These are phyloP conservation scores for Inosperma sp. DNA, from an alignment of 768 basidiomycete genomes.

Conservation along the genomic window DNA sequence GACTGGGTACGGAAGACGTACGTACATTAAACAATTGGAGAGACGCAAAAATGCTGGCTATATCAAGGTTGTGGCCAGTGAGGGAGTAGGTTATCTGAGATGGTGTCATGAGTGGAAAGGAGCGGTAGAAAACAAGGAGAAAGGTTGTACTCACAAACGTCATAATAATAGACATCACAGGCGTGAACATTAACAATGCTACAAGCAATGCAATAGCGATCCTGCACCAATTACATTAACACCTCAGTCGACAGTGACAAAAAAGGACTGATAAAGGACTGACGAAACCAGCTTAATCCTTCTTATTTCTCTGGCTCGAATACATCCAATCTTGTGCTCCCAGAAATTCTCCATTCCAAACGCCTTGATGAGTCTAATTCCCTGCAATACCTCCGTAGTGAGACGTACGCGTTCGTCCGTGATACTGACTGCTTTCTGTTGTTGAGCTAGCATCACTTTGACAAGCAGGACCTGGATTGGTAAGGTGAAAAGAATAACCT, in stretches of 20 bases:
- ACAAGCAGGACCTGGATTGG: slow-evolving; percentile 56
- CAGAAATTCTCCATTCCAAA: slow-evolving; percentile 60
- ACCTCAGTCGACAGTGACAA: background rate
- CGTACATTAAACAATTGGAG: slow-evolving; percentile 57
- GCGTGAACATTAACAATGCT: slow-evolving; percentile 46
- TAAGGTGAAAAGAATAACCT: slow-evolving; percentile 52
- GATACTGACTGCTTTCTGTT: slow-evolving; percentile 53
- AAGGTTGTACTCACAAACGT: slow-evolving; percentile 40
- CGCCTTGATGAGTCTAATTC: slow-evolving; percentile 61
- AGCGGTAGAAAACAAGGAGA: background rate
- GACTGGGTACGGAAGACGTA: background rate
- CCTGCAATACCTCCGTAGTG: slow-evolving; percentile 63
- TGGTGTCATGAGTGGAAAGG: background rate
- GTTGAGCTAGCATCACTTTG: slow-evolving; percentile 47
- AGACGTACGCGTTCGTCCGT: slow-evolving; percentile 65
- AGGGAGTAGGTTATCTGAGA: slow-evolving; percentile 58
- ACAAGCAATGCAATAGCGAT: slow-evolving; percentile 37
- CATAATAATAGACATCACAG: slow-evolving; percentile 46
- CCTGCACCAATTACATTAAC: slow-evolving; percentile 19
- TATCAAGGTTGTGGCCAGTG: slow-evolving; percentile 48
- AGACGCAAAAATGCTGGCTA: slow-evolving; percentile 52
- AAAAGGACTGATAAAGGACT: slow-evolving; percentile 13
- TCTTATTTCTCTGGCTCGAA: slow-evolving; percentile 38
- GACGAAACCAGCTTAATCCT: slow-evolving; percentile 38
- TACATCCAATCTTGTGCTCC: slow-evolving; percentile 34